phyloP scores from a whole-genome alignment of 768 basidiomycete genomes.

The Tulasnella sp. region DNA sequence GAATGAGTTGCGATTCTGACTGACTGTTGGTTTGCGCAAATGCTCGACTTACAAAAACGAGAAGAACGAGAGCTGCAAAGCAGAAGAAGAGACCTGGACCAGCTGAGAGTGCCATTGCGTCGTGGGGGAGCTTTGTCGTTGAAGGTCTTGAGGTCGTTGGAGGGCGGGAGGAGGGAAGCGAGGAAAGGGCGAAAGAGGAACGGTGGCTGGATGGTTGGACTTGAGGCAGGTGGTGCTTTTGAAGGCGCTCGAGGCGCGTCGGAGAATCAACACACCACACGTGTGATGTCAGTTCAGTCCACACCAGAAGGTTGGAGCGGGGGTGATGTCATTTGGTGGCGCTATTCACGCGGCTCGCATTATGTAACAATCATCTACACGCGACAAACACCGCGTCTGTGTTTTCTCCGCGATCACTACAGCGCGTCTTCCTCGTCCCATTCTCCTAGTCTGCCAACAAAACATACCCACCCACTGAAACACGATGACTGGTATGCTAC shows the following conservation, averaged over 20 bases:
- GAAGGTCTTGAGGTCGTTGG: neutral
- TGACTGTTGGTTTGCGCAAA: conserved; percentile 24
- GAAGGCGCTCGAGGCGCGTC: neutral
- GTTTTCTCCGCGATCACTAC: neutral
- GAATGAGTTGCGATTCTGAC: conserved; percentile 14
- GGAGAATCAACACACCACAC: neutral
- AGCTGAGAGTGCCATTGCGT: conserved; percentile 41
- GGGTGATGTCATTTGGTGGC: neutral
- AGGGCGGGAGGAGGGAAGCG: neutral
- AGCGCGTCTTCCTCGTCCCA: neutral
- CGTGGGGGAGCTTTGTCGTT: neutral
- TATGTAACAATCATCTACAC: neutral
- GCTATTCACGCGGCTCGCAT: neutral
- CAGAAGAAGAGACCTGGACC: conserved; percentile 67
- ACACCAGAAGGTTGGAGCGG: neutral
- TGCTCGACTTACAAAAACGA: conserved; percentile 56
- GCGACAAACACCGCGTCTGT: neutral
- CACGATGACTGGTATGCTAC: neutral
- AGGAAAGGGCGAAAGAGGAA: neutral
- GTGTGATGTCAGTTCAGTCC: neutral
- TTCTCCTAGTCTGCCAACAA: neutral
- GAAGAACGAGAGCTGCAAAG: conserved; percentile 65
- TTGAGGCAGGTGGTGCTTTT: neutral
- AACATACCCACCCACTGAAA: neutral
- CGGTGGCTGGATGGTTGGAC: neutral